Base-by-base conservation (phyloP, 1,284 basidiomycete genomes). In the Pulchroboletus neoregius region DNA sequence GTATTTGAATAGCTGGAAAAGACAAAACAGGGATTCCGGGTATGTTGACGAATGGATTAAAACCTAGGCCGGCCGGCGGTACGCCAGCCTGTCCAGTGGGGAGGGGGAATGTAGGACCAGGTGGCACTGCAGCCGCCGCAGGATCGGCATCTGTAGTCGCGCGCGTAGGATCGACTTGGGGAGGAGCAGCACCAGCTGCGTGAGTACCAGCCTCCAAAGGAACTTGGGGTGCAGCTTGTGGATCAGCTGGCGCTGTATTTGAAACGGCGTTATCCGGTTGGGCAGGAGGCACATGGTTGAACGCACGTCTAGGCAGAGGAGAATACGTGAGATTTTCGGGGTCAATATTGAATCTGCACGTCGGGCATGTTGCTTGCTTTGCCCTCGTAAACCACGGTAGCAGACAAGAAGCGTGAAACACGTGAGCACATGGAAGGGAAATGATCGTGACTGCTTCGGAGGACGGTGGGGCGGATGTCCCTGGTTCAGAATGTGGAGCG, bases 381-480 rank as follows among this genome's bases (percentile, higher is more conserved):
- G 83, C 83, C 48, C 82, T 72, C 6, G 84, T 79, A 63, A 89
- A 89, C 87, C 87, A 90, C 0, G 87, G 87, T 3, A 84, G 61
- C 20, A 90, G 73, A 64, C 86, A 90, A 0, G 79, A 71, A 2
- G 82, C 76, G 57, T 90, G 86, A 68, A 89, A 90, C 39, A 86
- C 78, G 61, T 90, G 86, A 10, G 84, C 78, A 58, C 86, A 90
- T 4, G 86, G 86, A 15, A 90, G 75, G 4, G 78, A 68, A 30
- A 88, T 79, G 44, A 88, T 58, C 34, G 43, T 51, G 27, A 15
- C 10, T 10, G 41, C 24, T n/a, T 54, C 64, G 13, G 46, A 23
- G 9, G 50, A 43, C 43, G 30, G 51, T n/a, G 51, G 11, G 28
- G 45, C 0, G 12, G 58, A 27, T 2, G 43, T 30, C 10, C 23